These are phyloP conservation scores for Avena insularis DNA, from an alignment of 176 grass and related monocot genomes.

Conservation along the genomic window DNA sequence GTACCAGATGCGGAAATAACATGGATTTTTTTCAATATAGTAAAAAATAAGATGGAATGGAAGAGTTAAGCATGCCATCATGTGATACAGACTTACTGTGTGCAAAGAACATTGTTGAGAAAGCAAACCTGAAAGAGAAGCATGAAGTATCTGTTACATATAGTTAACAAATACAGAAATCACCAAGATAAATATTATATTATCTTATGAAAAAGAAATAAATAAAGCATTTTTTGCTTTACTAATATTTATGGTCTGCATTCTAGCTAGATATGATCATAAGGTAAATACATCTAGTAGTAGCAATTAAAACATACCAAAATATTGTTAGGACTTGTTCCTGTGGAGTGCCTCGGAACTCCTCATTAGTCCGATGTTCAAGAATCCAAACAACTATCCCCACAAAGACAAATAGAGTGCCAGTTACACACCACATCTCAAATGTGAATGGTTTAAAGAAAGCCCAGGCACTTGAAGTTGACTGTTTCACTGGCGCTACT, in stretches of 20 bases:
- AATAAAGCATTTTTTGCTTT: neutral
- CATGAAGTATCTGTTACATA: constrained; percentile 32
- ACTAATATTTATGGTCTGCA: neutral
- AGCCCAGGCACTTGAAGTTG: constrained; percentile 73
- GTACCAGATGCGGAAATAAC: constrained; percentile 16
- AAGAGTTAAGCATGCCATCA: constrained; percentile 38
- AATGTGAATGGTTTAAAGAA: constrained; percentile 90
- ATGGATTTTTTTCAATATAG: neutral
- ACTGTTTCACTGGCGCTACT: constrained; percentile 51
- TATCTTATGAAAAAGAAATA: constrained; percentile 3
- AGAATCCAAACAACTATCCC: constrained; percentile 88
- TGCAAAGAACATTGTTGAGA: constrained; percentile 94
- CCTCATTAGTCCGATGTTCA: constrained; percentile 70
- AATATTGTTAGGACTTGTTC: constrained; percentile 72
- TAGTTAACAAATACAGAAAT: constrained; percentile 37
- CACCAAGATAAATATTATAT: neutral
- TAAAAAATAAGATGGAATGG: neutral
- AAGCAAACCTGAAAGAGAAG: constrained; percentile 79
- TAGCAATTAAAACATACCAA: constrained; percentile 51
- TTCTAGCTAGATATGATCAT: neutral
- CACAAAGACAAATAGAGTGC: constrained; percentile 77
- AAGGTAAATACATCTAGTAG: neutral
- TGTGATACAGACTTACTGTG: constrained; percentile 70
- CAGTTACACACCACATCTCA: constrained; percentile 78
- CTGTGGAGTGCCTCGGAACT: constrained; percentile 77